These are phyloP conservation scores for Agrocybe pediades DNA, from an alignment of 768 basidiomycete species.

Conservation along the genomic window DNA sequence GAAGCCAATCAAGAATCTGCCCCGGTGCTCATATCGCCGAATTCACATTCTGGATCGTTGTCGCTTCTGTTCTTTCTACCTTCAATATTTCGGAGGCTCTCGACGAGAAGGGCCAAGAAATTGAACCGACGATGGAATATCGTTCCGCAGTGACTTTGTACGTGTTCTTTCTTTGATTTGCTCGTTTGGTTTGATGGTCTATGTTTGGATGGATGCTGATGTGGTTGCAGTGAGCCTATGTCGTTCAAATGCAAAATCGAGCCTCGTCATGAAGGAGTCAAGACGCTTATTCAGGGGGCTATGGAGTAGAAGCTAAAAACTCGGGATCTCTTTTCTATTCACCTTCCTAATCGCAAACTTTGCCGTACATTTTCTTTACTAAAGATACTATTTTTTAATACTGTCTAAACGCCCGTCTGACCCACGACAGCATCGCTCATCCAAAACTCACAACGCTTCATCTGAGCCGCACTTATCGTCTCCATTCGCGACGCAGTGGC, in stretches of 20 bases:
- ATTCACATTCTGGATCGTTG: conserved; percentile 23
- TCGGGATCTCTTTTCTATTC: too few species aligned
- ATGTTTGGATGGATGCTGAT: not conserved
- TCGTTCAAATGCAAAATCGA: conserved; percentile 30
- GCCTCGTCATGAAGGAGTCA: conserved; percentile 26
- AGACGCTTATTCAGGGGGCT: conserved; percentile 19
- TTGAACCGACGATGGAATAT: conserved; percentile 19
- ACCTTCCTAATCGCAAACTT: too few species aligned
- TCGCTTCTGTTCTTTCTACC: conserved; percentile 31
- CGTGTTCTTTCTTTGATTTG: too few species aligned
- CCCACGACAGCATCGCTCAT: conserved; percentile 36
- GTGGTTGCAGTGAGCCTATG: conserved; percentile 20
- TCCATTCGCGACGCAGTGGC: conserved; percentile 30
- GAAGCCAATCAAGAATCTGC: conserved; percentile 9
- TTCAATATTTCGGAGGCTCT: conserved; percentile 30
- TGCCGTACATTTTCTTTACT: too few species aligned
- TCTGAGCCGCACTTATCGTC: conserved; percentile 27
- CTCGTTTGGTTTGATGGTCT: too few species aligned
- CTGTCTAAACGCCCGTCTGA: conserved; percentile 32
- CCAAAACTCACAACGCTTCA: conserved; percentile 41
- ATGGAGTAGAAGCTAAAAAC: not conserved
- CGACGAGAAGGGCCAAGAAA: conserved; percentile 22
- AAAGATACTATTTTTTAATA: too few species aligned
- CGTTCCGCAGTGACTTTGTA: conserved; percentile 17
- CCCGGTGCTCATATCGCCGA: conserved; percentile 28